A percentile compares a stretch with the other conserved stretches of the same genome.
Conservation (phyloP, 2,329 filamentous ascomycete genomes). For the Aspergillus thermomutatus region DNA sequence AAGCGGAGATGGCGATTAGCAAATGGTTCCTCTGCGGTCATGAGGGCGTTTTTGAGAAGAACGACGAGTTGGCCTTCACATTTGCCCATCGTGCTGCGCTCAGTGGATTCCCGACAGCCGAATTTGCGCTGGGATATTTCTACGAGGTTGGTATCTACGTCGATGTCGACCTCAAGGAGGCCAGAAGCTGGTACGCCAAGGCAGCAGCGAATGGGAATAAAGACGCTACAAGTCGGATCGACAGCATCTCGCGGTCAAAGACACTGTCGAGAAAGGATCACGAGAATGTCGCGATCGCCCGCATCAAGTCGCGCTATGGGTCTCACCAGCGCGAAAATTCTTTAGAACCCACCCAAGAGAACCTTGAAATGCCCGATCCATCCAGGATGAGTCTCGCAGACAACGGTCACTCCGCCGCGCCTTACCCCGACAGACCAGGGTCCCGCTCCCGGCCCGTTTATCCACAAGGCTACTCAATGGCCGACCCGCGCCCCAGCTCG, state of each 20-base stretch:
- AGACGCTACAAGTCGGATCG: constrained; percentile 77
- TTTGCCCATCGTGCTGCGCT: constrained; percentile 86
- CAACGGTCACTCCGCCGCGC: constrained; percentile 35
- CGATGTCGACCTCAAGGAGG: constrained; percentile 75
- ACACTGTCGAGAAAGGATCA: constrained; percentile 87
- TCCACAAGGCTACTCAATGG: constrained; percentile 30
- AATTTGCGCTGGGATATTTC: constrained; percentile 97
- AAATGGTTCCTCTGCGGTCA: constrained; percentile 98
- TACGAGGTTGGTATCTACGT: constrained; percentile 94
- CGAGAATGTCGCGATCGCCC: constrained; percentile 81
- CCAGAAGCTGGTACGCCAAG: constrained; percentile 83
- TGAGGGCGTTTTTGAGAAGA: constrained; percentile 89
- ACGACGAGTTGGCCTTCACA: constrained; percentile 86
- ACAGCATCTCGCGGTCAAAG: constrained; percentile 78
- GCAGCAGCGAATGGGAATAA: constrained; percentile 89
- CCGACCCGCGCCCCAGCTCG: constrained; percentile 43
- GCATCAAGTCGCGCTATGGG: constrained; percentile 79
- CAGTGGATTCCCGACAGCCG: constrained; percentile 78
- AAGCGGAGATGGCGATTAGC: constrained; percentile 93
- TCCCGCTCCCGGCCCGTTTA: constrained; percentile 33
- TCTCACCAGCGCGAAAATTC: constrained; percentile 50
- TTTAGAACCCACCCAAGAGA: constrained; percentile 42
- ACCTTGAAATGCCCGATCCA: constrained; percentile 49
- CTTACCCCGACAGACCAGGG: constrained; percentile 40
- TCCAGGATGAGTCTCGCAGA: constrained; percentile 40